These are phyloP conservation scores for Trichoderma sp. DNA, from an alignment of 2,329 filamentous ascomycete species.

Conservation along the genomic window DNA sequence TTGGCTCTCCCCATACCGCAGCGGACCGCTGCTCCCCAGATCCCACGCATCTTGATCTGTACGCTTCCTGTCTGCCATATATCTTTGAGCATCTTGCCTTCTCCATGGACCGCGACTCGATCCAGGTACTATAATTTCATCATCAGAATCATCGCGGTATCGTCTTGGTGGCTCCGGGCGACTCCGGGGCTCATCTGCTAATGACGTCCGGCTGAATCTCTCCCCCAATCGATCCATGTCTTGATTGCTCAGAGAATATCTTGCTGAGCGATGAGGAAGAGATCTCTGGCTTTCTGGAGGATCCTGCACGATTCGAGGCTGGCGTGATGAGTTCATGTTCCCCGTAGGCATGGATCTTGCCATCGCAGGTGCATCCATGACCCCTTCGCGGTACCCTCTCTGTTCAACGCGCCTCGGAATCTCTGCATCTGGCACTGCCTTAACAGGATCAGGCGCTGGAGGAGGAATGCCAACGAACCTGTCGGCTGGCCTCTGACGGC, in stretches of 20 bases:
- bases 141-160: background rate
- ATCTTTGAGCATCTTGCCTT: constrained; percentile 3
- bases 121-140: background rate
- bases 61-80: background rate
- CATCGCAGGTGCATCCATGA: background rate
- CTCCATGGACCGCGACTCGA: background rate
- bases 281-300: background rate
- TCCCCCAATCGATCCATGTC: background rate
- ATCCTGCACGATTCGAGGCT: background rate
- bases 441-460: constrained; percentile 5
- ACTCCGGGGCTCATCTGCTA: background rate
- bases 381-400: background rate
- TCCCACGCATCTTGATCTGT: background rate
- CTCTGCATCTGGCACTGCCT: background rate
- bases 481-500: background rate
- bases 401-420: background rate
- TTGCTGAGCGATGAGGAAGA: background rate
- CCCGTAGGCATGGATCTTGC: background rate
- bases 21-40: background rate
- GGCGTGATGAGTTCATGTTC: background rate
- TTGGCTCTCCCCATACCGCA: background rate
- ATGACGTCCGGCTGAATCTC: background rate
- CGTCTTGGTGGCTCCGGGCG: background rate
- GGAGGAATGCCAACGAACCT: background rate
- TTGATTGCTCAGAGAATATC: background rate